Evolutionary conservation across 2,329 filamentous ascomycete genomes (phyloP), one percentile per base, ranked within the genome.

Genomic region (Epichloe bromicola): DNA sequence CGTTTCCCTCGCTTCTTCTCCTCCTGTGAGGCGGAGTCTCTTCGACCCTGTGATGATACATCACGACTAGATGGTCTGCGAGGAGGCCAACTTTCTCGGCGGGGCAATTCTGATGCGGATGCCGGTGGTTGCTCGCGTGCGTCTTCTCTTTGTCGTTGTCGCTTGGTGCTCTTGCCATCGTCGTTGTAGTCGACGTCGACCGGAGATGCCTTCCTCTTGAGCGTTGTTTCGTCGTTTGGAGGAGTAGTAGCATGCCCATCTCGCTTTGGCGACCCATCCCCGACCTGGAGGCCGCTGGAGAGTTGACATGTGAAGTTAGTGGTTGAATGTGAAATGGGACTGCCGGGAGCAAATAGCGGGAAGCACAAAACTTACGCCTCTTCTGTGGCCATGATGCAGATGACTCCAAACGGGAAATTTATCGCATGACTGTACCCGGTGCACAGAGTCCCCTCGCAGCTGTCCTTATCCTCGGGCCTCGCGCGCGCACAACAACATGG

Each of bases 1-100:
- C 91, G 79, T 66, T 86, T 85, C 20, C 87, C 86, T 38, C 91
- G 84, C 64, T 86, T 88, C 66, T 83, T 88, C 64, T 97, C 91
- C 60, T 94, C 86, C 52, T 82, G 65, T 6, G 59, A 61, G 39
- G 61, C 63, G 7, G 57, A 51, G 41, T 50, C 57, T 40, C 56
- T 56, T 50, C 60, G 55, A 50, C 63, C 59, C 14, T 12, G 40
- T 17, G 37, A 11, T 20, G 37, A 11, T 15, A 15, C 15, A 5
- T 37, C 38, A 19, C 41, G 46, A 12, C 41, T 49, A 15, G 49
- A 51, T 40, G 36, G 48, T 34, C 51, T 54, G 14, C 50, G 52
- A n/a, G 47, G 53, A 17, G 48, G 33, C n/a, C 44, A 19, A 33
- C 49, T 46, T 30, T 34, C 41, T n/a, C 17, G 33, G 12, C 37